Conservation (phyloP, 345 rosid genomes). For the Adansonia digitata region DNA sequence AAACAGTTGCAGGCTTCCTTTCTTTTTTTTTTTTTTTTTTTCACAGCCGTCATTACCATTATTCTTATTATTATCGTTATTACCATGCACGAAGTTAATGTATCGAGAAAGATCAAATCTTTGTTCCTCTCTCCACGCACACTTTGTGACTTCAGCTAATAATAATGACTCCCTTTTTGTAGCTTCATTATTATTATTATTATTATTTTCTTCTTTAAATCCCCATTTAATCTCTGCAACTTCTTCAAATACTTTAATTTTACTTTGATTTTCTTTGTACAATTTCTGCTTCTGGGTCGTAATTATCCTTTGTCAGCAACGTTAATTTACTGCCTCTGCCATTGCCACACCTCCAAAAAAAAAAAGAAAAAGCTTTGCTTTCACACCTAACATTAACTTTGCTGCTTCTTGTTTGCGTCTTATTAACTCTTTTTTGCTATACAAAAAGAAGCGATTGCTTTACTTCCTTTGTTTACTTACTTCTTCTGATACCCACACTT, state of each 20-base stretch:
- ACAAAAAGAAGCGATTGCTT: background rate
- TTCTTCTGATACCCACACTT: background rate
- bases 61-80: constrained; percentile 25
- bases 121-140: constrained; percentile 13
- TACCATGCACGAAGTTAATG: constrained; percentile 33
- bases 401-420: constrained; percentile 29
- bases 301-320: constrained; percentile 58
- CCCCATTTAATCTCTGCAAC: constrained; percentile 10
- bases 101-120: constrained; percentile 19
- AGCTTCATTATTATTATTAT: constrained; percentile 8
- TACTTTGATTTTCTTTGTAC: constrained; percentile 10
- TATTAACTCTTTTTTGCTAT: constrained; percentile 4
- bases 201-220: background rate
- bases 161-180: constrained; percentile 27
- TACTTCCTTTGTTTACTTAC: background rate
- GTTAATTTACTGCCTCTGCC: constrained; percentile 62
- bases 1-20: constrained; percentile 21
- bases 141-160: constrained; percentile 10
- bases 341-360: constrained; percentile 5
- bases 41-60: constrained; percentile 50
- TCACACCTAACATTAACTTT: constrained; percentile 33
- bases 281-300: constrained; percentile 27
- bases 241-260: background rate
- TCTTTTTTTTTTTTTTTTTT: no score
- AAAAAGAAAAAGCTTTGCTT: background rate